Evolutionary conservation across 1,284 basidiomycete genomes (phyloP).

Genomic region (Leccinum subrobustum): DNA sequence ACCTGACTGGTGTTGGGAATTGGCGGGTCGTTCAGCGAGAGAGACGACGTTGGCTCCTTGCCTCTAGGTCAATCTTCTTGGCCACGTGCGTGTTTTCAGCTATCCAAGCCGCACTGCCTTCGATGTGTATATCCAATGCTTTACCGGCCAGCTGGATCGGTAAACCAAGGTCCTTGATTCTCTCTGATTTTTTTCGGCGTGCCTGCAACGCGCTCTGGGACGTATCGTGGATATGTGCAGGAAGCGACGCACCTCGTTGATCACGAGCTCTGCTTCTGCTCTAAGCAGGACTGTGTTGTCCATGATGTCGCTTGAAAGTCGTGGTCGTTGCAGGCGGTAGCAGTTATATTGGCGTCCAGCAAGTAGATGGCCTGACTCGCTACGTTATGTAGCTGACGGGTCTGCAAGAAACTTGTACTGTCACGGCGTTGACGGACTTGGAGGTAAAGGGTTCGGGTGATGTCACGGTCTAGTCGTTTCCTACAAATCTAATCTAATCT

Average conservation of each 20-base stretch:
- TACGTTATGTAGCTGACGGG: no score
- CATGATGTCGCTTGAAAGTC: slow-evolving; percentile 9
- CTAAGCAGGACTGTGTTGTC: slow-evolving; percentile 52
- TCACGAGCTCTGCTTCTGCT: slow-evolving; percentile 72
- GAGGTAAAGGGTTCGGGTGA: no score
- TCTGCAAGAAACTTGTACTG: no score
- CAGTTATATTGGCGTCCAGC: background rate
- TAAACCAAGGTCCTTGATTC: slow-evolving; percentile 67
- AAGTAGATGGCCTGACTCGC: no score
- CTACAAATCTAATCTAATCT: slow-evolving; percentile 27
- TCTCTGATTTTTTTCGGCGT: slow-evolving; percentile 70
- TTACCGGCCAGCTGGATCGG: slow-evolving; percentile 78
- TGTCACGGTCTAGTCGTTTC: no score
- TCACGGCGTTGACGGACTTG: no score
- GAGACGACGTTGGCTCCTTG: slow-evolving; percentile 33
- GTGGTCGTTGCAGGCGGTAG: slow-evolving; percentile 1
- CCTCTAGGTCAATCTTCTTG: slow-evolving; percentile 74
- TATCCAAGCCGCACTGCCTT: slow-evolving; percentile 72
- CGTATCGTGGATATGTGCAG: background rate
- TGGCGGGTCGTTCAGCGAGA: slow-evolving; percentile 8
- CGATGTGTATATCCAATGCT: slow-evolving; percentile 68
- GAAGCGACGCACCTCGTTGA: slow-evolving; percentile 54
- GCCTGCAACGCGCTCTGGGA: slow-evolving; percentile 40
- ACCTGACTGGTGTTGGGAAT: slow-evolving; percentile 58
- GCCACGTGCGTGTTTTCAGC: slow-evolving; percentile 82